Conservation (phyloP, 805 yeast genomes). For the Candida piceae region DNA sequence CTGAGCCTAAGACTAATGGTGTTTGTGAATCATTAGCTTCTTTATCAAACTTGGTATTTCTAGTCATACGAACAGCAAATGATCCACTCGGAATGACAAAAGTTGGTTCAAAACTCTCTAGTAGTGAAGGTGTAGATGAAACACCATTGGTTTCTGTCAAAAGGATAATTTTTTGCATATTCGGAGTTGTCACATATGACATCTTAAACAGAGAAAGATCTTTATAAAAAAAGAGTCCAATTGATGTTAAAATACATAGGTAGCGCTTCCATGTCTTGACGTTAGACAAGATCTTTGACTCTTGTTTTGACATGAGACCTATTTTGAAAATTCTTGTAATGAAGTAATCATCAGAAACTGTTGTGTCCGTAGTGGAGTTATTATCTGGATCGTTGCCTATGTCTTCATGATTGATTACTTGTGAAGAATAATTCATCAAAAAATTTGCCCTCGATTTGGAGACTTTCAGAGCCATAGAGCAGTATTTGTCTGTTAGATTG, state of each 20-base stretch:
- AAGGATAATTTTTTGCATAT: constrained; percentile 18
- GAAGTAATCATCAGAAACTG: constrained; percentile 18
- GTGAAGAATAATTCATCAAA: constrained; percentile 14
- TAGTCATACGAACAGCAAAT: constrained; percentile 26
- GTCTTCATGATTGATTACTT: constrained; percentile 7
- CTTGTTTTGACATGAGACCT: constrained; percentile 37
- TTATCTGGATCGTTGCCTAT: no score
- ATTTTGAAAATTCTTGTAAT: constrained; percentile 35
- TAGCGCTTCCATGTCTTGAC: constrained; percentile 38
- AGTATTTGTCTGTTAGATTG: constrained; percentile 13
- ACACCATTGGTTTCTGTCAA: constrained; percentile 23
- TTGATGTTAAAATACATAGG: constrained; percentile 44
- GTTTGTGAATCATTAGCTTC: constrained; percentile 11
- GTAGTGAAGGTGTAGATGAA: constrained; percentile 12
- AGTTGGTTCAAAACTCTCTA: constrained; percentile 24
- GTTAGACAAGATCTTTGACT: constrained; percentile 26
- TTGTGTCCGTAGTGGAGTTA: background rate
- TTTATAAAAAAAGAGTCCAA: constrained; percentile 45
- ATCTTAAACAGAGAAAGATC: constrained; percentile 32
- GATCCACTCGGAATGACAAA: constrained; percentile 21
- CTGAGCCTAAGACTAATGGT: no score
- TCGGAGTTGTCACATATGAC: constrained; percentile 16
- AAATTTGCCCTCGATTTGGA: constrained; percentile 23
- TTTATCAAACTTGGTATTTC: constrained; percentile 22
- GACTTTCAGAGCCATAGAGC: constrained; percentile 23